A percentile compares a stretch with the other conserved stretches of the same genome.
These are phyloP conservation scores for Boletus rufocinnamomeus DNA, from an alignment of 768 basidiomycete species.

Conservation along the genomic window DNA sequence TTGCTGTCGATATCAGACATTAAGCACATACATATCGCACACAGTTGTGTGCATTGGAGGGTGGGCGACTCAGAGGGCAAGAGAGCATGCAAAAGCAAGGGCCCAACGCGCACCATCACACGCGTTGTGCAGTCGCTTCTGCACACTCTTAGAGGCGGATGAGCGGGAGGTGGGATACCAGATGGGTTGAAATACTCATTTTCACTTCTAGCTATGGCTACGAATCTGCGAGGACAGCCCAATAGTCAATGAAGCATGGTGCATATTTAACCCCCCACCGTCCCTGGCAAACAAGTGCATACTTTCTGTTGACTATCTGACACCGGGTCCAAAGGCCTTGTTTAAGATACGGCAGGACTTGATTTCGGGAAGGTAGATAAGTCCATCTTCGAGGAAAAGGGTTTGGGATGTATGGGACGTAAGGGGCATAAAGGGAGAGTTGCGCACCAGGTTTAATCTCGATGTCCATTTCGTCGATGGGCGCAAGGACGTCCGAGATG, in stretches of 20 bases:
- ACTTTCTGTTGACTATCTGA: conserved; percentile 88
- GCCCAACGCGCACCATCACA: no score
- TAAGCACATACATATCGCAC: no score
- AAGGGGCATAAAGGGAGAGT: background rate
- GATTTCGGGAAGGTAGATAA: conserved; percentile 95
- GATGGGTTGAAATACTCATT: conserved; percentile 94
- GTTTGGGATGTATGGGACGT: background rate
- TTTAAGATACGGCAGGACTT: conserved; percentile 93
- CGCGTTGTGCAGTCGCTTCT: no score
- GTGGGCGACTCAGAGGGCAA: no score
- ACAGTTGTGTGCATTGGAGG: no score
- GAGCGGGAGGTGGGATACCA: no score
- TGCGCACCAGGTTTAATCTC: conserved; percentile 90
- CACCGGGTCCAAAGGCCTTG: conserved; percentile 93
- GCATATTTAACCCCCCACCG: conserved; percentile 49
- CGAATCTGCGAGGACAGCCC: conserved; percentile 53
- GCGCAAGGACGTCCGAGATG: conserved; percentile 68
- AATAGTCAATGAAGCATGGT: background rate
- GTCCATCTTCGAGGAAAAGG: conserved; percentile 62
- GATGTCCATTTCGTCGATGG: conserved; percentile 75
- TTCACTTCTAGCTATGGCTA: conserved; percentile 90
- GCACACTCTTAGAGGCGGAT: no score
- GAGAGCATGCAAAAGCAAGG: no score
- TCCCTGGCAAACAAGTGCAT: conserved; percentile 91
- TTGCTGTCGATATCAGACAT: no score